Evolutionary conservation across 2,329 filamentous ascomycete species (phyloP).

Genomic region (Tolypocladium inflatum): DNA sequence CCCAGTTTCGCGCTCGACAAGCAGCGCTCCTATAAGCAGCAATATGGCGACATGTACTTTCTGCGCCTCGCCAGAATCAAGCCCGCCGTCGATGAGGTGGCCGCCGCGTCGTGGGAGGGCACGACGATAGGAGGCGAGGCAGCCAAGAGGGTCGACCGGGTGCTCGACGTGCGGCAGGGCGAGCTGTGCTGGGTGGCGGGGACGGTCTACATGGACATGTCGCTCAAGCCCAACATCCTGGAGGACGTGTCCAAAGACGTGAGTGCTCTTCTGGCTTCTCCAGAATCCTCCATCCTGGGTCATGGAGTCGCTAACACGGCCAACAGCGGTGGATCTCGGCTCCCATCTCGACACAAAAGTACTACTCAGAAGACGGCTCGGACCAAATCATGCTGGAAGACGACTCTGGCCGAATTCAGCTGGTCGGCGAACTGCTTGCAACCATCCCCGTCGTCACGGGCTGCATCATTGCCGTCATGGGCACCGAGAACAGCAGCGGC

Average conservation of each 20-base stretch:
- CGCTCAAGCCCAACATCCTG: constrained; percentile 88
- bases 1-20: constrained; percentile 65
- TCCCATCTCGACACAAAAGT: constrained; percentile 67
- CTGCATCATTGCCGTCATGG: constrained; percentile 87
- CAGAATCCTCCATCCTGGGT: neutral
- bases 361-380: constrained; percentile 50
- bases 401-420: constrained; percentile 77
- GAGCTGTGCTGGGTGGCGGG: constrained; percentile 92
- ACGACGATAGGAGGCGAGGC: constrained; percentile 69
- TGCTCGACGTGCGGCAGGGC: constrained; percentile 91
- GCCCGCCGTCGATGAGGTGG: constrained; percentile 67
- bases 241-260: constrained; percentile 93
- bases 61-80: constrained; percentile 81
- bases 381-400: constrained; percentile 85
- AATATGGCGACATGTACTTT: constrained; percentile 98
- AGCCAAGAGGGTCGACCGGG: constrained; percentile 70
- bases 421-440: constrained; percentile 63
- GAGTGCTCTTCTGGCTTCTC: constrained; percentile 15
- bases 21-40: constrained; percentile 74
- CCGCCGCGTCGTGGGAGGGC: constrained; percentile 65
- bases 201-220: constrained; percentile 96
- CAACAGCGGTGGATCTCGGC: constrained; percentile 80
- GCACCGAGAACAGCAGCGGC: constrained; percentile 84
- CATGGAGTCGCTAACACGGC: neutral
- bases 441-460: constrained; percentile 76